Evolutionary conservation across 2,329 filamentous ascomycete genomes (phyloP), one percentile per base, ranked within the genome.

Genomic region (Chaetomium sp.): DNA sequence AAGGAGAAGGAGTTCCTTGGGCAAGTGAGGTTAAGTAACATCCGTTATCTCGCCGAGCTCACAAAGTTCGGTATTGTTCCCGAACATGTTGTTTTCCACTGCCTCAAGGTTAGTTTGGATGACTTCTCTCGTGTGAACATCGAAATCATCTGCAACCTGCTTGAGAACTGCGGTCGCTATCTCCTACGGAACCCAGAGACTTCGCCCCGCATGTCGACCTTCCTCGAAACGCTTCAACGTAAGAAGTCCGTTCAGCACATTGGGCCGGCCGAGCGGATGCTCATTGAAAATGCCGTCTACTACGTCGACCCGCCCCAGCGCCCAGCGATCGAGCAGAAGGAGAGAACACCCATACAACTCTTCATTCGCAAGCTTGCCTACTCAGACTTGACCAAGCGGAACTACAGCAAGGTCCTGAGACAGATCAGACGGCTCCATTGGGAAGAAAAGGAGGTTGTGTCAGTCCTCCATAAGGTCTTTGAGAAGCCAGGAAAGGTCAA

Each of bases 101-200:
- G 94, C 68, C 83, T 99, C 65, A 99, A 96, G 71, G 92, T 99
- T 69, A 95, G 92, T 63, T 75, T 99, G 34, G 94, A 99, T 66
- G 94, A 99, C 67, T 99, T 99, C 68, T 96, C 94, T 2, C 84
- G 92, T 59, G 96, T 96, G 88, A 99, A 99, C 67, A 96, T 99
- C 61, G 95, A 99, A 70, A 96, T 99, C 64, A 92, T 99, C 61
- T 95, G 91, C 66, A 95, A 95, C 66, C 78, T 99, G 34, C 79
- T 99, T 27, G 94, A 99, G 70, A 97, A 97, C 61, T 99, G 95
- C 67, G 94, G 94, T 44, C 85, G 94, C 14, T 99, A 96, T 71
- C 77, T 99, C 27, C 79, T 99, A 56, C 89, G 92, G 49, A 97
- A 94, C 63, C 86, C 90, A 0, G 91, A 97, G 59, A 97, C 95